Base-by-base conservation (phyloP, 2,329 filamentous ascomycete genomes). In the Trichoderma sp. region DNA sequence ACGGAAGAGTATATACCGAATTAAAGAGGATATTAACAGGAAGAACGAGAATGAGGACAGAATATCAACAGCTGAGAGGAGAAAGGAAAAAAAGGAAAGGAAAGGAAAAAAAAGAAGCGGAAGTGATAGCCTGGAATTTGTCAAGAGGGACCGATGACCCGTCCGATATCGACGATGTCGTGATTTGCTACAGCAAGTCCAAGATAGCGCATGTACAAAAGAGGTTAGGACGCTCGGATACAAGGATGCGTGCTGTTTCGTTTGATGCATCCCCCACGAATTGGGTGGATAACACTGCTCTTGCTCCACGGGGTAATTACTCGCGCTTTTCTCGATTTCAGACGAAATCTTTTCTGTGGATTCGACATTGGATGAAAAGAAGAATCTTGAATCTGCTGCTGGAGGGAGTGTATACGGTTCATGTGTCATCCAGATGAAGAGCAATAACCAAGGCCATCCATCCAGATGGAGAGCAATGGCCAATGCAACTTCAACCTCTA, bases 101-200 rank as follows among this genome's bases (percentile, higher is more conserved):
- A 56, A n/a, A n/a, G n/a, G 45, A 22, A 27, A 34, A 56, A 27
- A 42, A 29, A 12, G 32, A 48, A 60, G 17, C 39, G 29, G 58
- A 19, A 39, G 34, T 25, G 54, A 45, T n/a, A n/a, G 45, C 29
- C 35, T 10, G 48, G 45, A 48, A 56, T 37, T 63, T 35, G 61
- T 57, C 63, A 8, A 57, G 27, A 57, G 12, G 64, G 64, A 39
- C 66, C 71, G 70, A 72, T 65, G 67, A 69, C 35, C 60, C 60
- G 68, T 71, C 69, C 71, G 70, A 73, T 73, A 71, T 73, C 72
- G 54, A 39, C 13, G 22, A 64, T 64, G 60, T 64, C 60, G 71
- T 72, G 71, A 71, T 72, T 57, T 34, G 64, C 59, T 58, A 48
- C n/a, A n/a, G n/a, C n/a, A n/a, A n/a, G 32, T 25, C n/a, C 29